Evolutionary conservation across 768 basidiomycete genomes (phyloP), one percentile per base, ranked within the genome.

Genomic region (Boletus reticulatus): DNA sequence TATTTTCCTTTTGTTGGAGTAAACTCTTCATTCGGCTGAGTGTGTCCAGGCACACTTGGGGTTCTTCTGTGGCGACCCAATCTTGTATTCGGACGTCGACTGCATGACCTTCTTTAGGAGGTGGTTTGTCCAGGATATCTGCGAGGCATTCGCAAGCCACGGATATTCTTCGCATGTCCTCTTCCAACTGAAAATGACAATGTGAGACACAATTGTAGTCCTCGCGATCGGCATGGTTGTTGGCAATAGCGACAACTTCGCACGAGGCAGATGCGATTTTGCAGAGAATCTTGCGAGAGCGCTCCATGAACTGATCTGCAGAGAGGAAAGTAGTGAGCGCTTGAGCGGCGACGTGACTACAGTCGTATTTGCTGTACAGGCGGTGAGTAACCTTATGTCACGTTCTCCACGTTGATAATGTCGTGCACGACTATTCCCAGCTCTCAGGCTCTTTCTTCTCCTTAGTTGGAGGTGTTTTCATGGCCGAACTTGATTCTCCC

Each of bases 401-500:
- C 34, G 32, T 12, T 9, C 32, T 8, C 32, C 12, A 32, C 4
- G 32, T 36, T 36, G 34, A 36, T 36, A 36, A 36, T 36, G 34
- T 36, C 13, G 34, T 36, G 16, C 45, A 48, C 14, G 37, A 49
- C 3, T 22, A 12, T 31, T 10, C 17, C 34, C 29, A 9, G 27
- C 49, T 22, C 41, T 22, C 20, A 42, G 41, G 20, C 20, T 42
- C 7, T n/a, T 38, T 29, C 38, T 16, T 38, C 24, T 38, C 36
- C 27, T 24, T n/a, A 43, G 43, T 29, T 10, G 43, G 4, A 36
- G 12, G 34, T 36, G 14, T 14, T 6, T 9, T 9, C 8, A 70
- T 70, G 69, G 70, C 70, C 24, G 59, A 70, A 44, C 55, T 72
- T 39, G 58, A 53, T 22, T 72, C 71, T 22, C 71, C 67, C 6